Conservation (phyloP, 257 asterid genomes). For the Solanum rostratum region DNA sequence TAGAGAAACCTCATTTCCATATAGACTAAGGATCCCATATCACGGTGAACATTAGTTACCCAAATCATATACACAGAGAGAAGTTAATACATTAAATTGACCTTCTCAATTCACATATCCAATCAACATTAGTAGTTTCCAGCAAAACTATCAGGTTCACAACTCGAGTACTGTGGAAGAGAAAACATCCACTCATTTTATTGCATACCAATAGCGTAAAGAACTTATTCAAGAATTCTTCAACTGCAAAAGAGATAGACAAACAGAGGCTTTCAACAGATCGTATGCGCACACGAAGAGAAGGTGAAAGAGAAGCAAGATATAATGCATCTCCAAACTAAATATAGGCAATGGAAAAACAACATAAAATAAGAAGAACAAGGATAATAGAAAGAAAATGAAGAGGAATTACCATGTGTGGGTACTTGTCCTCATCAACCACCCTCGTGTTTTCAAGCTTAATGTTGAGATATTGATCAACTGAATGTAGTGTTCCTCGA, state of each 20-base stretch:
- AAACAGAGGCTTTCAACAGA: background rate
- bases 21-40: background rate
- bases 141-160: background rate
- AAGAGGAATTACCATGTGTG: conserved; percentile 59
- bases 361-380: background rate
- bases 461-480: conserved; percentile 90
- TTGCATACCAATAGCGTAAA: background rate
- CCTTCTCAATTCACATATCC: background rate
- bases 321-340: no score
- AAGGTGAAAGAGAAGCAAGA: background rate
- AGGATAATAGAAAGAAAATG: background rate
- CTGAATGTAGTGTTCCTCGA: conserved; percentile 84
- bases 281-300: background rate
- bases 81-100: background rate
- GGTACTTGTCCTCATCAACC: conserved; percentile 91
- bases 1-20: background rate
- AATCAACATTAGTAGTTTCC: background rate
- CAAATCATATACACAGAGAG: background rate
- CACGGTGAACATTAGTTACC: background rate
- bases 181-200: background rate
- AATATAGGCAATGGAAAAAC: no score
- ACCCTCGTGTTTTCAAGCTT: conserved; percentile 92
- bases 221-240: background rate
- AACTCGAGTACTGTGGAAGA: background rate
- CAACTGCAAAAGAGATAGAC: background rate